These are phyloP conservation scores for Angomonas ambiguus DNA, from an alignment of 208 protist genomes.

Conservation along the genomic window DNA sequence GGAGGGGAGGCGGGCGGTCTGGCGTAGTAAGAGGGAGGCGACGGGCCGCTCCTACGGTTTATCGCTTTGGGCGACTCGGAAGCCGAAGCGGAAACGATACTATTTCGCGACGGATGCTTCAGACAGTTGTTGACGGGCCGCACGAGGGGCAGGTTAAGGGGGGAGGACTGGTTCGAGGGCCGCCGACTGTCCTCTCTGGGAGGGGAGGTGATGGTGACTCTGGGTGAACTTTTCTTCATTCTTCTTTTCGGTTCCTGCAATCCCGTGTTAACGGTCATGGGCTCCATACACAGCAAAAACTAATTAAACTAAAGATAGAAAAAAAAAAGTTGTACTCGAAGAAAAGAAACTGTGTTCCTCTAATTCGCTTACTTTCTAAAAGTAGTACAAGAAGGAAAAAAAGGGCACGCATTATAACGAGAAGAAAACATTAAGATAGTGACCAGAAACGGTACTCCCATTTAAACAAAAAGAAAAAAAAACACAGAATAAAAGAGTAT, in stretches of 20 bases:
- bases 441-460: not conserved
- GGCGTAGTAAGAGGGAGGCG: not conserved
- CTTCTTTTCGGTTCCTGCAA: not conserved
- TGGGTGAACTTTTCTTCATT: not conserved
- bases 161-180: not conserved
- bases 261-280: too few relatives aligned
- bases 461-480: conserved; percentile 4
- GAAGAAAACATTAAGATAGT: not conserved
- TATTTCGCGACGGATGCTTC: too few relatives aligned
- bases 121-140: too few relatives aligned
- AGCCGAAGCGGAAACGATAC: too few relatives aligned
- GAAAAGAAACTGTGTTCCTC: too few relatives aligned
- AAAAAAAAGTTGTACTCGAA: too few relatives aligned
- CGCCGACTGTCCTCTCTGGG: not conserved
- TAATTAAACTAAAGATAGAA: too few relatives aligned
- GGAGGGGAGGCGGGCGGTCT: not conserved
- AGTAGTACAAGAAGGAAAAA: too few relatives aligned
- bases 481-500: not conserved
- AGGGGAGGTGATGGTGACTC: not conserved
- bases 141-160: not conserved
- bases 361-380: too few relatives aligned
- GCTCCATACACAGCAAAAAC: too few relatives aligned
- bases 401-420: not conserved
- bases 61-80: too few relatives aligned
- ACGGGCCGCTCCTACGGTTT: not conserved